Evolutionary conservation across 768 basidiomycete species (phyloP).

Genomic region (Pleurotus citrinopileatus): DNA sequence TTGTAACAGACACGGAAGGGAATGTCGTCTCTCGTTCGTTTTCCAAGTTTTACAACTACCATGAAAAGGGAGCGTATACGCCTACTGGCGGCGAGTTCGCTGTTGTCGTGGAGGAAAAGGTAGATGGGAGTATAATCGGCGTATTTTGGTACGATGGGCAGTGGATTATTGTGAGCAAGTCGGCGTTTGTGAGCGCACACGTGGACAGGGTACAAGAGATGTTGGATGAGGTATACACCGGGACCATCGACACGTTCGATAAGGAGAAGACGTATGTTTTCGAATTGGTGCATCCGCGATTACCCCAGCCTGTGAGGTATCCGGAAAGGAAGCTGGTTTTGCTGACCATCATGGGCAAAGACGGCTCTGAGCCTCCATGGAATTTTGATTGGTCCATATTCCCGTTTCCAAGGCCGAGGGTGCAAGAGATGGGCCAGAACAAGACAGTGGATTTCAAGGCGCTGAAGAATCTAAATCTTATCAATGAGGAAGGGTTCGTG

Average conservation of each 20-base stretch:
- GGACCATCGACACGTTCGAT: not conserved
- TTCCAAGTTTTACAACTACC: slow-evolving; percentile 14
- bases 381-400: slow-evolving; percentile 13
- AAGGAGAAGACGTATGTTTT: slow-evolving; percentile 14
- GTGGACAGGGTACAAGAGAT: slow-evolving; percentile 11
- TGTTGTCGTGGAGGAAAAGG: slow-evolving; percentile 13
- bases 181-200: slow-evolving; percentile 9
- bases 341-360: slow-evolving; percentile 11
- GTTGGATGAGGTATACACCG: slow-evolving; percentile 9
- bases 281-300: slow-evolving; percentile 11
- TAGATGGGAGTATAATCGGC: slow-evolving; percentile 15
- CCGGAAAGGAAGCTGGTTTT: slow-evolving; percentile 10
- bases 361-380: slow-evolving; percentile 12
- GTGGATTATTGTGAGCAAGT: slow-evolving; percentile 12
- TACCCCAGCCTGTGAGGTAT: not conserved
- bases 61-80: slow-evolving; percentile 11
- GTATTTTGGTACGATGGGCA: slow-evolving; percentile 12
- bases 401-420: slow-evolving; percentile 12
- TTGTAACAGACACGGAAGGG: slow-evolving; percentile 12
- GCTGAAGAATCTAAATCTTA: slow-evolving; percentile 6
- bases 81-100: slow-evolving; percentile 2
- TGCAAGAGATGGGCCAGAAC: not conserved
- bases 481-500: slow-evolving; percentile 15
- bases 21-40: slow-evolving; percentile 11
- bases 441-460: not conserved